phyloP scores from a whole-genome alignment of 139 green algal genomes.

The Dunaliella primolecta region DNA sequence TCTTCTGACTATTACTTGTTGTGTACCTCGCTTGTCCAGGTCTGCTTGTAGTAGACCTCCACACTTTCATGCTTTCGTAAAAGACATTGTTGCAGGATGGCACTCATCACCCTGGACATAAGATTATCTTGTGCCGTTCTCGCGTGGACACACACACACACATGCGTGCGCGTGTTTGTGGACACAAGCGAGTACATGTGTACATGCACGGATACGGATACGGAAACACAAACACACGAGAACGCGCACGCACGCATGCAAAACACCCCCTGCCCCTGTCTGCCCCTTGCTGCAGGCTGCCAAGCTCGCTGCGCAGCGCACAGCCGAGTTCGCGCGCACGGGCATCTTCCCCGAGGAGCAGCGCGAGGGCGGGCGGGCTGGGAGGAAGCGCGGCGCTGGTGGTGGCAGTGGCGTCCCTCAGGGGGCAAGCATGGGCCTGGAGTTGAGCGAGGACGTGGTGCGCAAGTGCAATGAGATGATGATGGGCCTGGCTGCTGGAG shows the following conservation, averaged over 20 bases:
- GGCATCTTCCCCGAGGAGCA: neutral
- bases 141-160: too few species aligned
- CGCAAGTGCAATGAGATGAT: neutral
- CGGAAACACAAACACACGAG: too few species aligned
- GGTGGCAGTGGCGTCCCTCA: too few species aligned
- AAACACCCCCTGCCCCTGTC: too few species aligned
- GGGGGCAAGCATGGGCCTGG: neutral
- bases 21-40: too few species aligned
- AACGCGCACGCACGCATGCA: neutral
- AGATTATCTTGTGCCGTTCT: too few species aligned
- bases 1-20: too few species aligned
- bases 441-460: neutral
- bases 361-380: neutral
- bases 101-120: too few species aligned
- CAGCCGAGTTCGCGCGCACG: slow-evolving; percentile 23
- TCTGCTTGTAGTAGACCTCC: too few species aligned
- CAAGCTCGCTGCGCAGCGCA: slow-evolving; percentile 20
- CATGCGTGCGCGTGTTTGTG: neutral
- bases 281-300: slow-evolving; percentile 18
- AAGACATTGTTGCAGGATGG: too few species aligned
- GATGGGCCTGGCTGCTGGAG: neutral
- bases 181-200: neutral
- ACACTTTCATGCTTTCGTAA: too few species aligned
- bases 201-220: too few species aligned
- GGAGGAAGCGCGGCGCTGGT: neutral